These are phyloP conservation scores for Lobosporangium transversale DNA, from an alignment of 192 early-diverging fungal species.

Conservation along the genomic window DNA sequence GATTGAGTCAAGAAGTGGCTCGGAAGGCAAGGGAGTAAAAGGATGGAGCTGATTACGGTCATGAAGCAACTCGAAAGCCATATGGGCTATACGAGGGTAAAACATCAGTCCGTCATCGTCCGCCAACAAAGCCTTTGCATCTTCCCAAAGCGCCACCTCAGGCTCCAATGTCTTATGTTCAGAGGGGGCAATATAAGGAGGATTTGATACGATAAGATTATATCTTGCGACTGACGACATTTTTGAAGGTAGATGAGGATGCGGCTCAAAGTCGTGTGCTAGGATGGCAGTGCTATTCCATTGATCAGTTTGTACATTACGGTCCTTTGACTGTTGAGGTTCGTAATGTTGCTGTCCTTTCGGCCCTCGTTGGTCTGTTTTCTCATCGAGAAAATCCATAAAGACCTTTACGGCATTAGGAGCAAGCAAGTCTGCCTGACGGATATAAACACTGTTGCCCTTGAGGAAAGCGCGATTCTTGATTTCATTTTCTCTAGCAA, in stretches of 20 bases:
- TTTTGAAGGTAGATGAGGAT: neutral
- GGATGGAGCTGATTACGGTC: too few species aligned
- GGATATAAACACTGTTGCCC: slow-evolving; percentile 56
- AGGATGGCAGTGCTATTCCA: neutral
- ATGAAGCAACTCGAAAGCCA: slow-evolving; percentile 52
- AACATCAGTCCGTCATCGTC: slow-evolving; percentile 68
- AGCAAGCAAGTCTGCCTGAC: slow-evolving; percentile 56
- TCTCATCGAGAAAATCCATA: slow-evolving; percentile 20
- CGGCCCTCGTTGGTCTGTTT: neutral
- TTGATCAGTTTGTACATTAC: too few species aligned
- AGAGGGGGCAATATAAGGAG: slow-evolving; percentile 82
- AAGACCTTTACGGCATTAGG: slow-evolving; percentile 13
- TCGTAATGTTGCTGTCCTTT: too few species aligned
- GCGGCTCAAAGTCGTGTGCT: neutral
- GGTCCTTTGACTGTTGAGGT: too few species aligned
- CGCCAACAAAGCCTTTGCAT: slow-evolving; percentile 76
- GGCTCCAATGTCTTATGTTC: slow-evolving; percentile 76
- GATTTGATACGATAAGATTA: slow-evolving; percentile 89
- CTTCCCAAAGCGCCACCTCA: slow-evolving; percentile 90
- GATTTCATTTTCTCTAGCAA: slow-evolving; percentile 67
- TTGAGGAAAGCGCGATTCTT: slow-evolving; percentile 36
- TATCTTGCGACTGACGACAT: slow-evolving; percentile 49
- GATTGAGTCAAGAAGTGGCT: too few species aligned
- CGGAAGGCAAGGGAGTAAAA: too few species aligned
- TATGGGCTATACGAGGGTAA: slow-evolving; percentile 63